Percentiles rank a stretch among this genome's conserved stretches.
Conservation (phyloP, 2,329 filamentous ascomycete genomes). For the Neopestalotiopsis rosae region DNA sequence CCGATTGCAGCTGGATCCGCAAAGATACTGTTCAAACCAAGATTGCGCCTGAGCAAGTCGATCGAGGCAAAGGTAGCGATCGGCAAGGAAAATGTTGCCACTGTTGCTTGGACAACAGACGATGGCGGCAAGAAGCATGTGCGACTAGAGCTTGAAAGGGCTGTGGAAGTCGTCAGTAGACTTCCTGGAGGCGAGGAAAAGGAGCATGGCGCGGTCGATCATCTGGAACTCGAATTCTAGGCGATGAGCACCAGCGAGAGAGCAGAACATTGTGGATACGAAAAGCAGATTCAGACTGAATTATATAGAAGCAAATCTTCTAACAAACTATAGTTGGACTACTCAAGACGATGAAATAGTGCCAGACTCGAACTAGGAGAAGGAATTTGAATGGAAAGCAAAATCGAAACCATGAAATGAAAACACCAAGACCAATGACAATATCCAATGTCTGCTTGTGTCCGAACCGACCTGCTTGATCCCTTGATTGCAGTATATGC, state of each 20-base stretch:
- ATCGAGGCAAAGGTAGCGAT: constrained; percentile 9
- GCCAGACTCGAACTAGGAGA: not conserved
- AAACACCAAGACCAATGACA: no score
- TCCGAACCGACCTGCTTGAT: no score
- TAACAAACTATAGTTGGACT: not conserved
- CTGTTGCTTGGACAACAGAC: not conserved
- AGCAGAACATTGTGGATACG: not conserved
- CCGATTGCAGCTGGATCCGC: constrained; percentile 22
- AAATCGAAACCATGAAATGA: no score
- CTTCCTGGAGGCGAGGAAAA: not conserved
- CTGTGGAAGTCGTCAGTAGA: constrained; percentile 6
- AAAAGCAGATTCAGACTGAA: not conserved
- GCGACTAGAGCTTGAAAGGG: constrained; percentile 2
- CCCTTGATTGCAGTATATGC: no score
- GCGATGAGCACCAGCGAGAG: not conserved
- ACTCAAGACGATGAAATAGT: not conserved
- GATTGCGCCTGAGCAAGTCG: constrained; percentile 1
- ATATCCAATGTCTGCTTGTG: no score
- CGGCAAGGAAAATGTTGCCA: constrained; percentile 8
- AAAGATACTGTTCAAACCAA: constrained; percentile 22
- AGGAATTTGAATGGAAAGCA: no score
- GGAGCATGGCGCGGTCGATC: constrained; percentile 6
- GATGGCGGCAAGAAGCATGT: constrained; percentile 7
- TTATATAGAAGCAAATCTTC: not conserved
- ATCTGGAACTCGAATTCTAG: not conserved